Evolutionary conservation across 2,329 filamentous ascomycete genomes (phyloP).

Genomic region (Fusarium compactum): DNA sequence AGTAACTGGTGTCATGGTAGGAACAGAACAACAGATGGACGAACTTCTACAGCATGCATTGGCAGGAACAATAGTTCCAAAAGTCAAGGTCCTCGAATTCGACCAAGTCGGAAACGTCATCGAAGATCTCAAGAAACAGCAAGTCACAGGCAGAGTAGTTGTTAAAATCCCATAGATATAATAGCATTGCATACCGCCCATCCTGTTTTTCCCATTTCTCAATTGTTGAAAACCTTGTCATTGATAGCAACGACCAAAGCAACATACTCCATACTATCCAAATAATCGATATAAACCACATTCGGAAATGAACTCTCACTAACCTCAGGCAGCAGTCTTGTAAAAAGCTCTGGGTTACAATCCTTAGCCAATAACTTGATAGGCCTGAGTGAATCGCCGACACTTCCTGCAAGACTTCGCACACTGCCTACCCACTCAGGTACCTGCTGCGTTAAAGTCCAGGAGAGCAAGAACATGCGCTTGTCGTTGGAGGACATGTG

Average conservation of each 20-base stretch:
- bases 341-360: constrained; percentile 20
- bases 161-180: constrained; percentile 24
- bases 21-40: constrained; percentile 38
- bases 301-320: constrained; percentile 11
- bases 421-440: constrained; percentile 10
- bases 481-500: constrained; percentile 22
- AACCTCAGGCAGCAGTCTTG: neutral
- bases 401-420: neutral
- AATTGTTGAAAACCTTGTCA: constrained; percentile 21
- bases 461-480: constrained; percentile 7
- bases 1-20: constrained; percentile 30
- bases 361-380: constrained; percentile 4
- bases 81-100: constrained; percentile 18
- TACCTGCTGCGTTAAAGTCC: constrained; percentile 10
- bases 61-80: constrained; percentile 10
- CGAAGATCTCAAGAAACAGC: constrained; percentile 11
- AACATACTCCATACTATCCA: constrained; percentile 13
- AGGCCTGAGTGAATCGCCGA: neutral
- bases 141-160: constrained; percentile 33
- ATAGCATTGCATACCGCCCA: too few species aligned
- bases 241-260: constrained; percentile 18
- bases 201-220: too few species aligned
- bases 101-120: constrained; percentile 17
- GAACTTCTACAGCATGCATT: constrained; percentile 22
- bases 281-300: constrained; percentile 22